phyloP scores from a whole-genome alignment of 1,284 basidiomycete genomes.

The Cystobasidium slooffiae region DNA sequence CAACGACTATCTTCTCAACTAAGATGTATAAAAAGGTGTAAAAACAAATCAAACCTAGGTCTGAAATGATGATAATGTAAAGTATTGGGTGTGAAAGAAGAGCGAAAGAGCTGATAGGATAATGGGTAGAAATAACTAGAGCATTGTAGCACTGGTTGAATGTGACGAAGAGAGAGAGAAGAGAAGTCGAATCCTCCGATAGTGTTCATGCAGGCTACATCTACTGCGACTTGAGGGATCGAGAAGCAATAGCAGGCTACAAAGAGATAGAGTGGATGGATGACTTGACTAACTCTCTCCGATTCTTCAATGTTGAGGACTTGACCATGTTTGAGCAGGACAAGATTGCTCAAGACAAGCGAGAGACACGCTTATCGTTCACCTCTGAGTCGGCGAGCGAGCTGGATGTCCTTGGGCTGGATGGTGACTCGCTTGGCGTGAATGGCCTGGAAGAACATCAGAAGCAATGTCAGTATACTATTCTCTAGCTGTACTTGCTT shows the following conservation, averaged over 20 bases:
- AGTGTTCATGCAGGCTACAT: constrained; percentile 8
- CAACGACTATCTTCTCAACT: neutral
- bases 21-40: neutral
- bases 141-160: neutral
- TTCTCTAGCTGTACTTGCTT: neutral
- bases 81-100: neutral
- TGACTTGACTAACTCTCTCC: neutral
- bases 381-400: constrained; percentile 67
- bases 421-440: constrained; percentile 66
- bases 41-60: neutral
- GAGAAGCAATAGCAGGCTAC: constrained; percentile 17
- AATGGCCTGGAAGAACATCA: constrained; percentile 55
- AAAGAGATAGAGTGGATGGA: neutral
- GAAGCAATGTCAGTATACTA: constrained; percentile 45
- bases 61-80: neutral
- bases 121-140: neutral
- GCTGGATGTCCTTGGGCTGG: constrained; percentile 73
- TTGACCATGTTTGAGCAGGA: neutral
- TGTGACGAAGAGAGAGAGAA: neutral
- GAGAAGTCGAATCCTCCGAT: neutral
- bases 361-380: constrained; percentile 59
- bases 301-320: neutral
- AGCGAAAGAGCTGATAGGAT: too few relatives aligned
- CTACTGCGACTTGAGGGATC: neutral
- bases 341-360: neutral